These are phyloP conservation scores for Cotoneaster glaucophyllus DNA, from an alignment of 306 rosid genomes.

Conservation along the genomic window DNA sequence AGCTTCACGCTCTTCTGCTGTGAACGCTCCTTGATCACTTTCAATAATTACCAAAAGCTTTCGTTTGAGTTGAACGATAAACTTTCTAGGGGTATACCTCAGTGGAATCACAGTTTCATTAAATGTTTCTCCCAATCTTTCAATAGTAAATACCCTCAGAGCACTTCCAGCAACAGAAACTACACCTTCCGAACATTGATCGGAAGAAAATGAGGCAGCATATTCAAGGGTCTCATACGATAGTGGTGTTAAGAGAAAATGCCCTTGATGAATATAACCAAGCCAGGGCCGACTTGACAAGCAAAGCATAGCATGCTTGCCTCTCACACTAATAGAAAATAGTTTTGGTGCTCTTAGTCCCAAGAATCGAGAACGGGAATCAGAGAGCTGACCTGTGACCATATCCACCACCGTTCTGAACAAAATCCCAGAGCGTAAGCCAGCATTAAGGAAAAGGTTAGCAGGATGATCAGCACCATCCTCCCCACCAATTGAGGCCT, in stretches of 20 bases:
- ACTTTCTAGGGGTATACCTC: slow-evolving; percentile 97
- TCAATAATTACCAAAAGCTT: slow-evolving; percentile 79
- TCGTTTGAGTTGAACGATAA: slow-evolving; percentile 76
- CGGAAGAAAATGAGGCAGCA: slow-evolving; percentile 93
- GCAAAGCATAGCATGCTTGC: slow-evolving; percentile 88
- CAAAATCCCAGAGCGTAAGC: slow-evolving; percentile 82
- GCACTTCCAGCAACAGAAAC: slow-evolving; percentile 90
- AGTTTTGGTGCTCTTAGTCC: slow-evolving; percentile 94
- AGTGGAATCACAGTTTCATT: slow-evolving; percentile 93
- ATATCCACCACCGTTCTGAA: slow-evolving; percentile 96
- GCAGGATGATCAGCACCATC: slow-evolving; percentile 99
- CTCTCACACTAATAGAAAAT: slow-evolving; percentile 70
- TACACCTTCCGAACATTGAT: slow-evolving; percentile 94
- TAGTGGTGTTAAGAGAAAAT: slow-evolving; percentile 89
- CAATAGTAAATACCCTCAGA: slow-evolving; percentile 84
- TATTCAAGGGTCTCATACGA: slow-evolving; percentile 92
- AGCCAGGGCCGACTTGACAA: slow-evolving; percentile 99
- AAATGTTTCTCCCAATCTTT: slow-evolving; percentile 95
- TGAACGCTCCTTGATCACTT: slow-evolving; percentile 92
- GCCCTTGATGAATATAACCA: slow-evolving; percentile 96
- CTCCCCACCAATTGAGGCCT: slow-evolving; percentile 90
- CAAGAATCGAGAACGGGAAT: slow-evolving; percentile 87
- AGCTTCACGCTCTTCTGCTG: slow-evolving; percentile 92
- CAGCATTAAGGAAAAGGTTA: slow-evolving; percentile 86
- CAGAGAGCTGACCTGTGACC: slow-evolving; percentile 99